Evolutionary conservation across 163 green algal species (phyloP), one percentile per base, ranked within the genome.

Genomic region (Chlamydomonas reinhardtii): DNA sequence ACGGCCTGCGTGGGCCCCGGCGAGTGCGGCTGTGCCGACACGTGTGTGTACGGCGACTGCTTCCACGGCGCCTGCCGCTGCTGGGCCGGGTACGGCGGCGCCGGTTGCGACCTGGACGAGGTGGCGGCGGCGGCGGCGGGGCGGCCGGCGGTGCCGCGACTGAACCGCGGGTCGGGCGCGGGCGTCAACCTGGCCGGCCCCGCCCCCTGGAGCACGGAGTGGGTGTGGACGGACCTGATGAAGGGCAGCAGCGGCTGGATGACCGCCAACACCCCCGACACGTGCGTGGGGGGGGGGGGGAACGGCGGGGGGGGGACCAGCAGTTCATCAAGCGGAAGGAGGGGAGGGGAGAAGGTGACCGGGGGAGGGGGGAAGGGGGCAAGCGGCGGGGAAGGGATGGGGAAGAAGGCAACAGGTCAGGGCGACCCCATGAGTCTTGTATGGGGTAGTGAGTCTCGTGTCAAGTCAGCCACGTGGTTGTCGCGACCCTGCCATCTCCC

Each of bases 71-170:
- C 19, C 17, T 88, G 82, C 82, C 43, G 71, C 54, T 88, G 82
- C 72, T 88, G 72, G 82, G 82, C 72, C 2, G 82, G 82, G 24
- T 88, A 76, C 61, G 59, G 71, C 37, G 82, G 82, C 3, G 12
- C 43, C 15, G 61, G 56, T 0, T 88, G 82, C 59, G 25, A 81
- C 48, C 12, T 70, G 9, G 14, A 22, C 32, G 71, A 35, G 32
- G 64, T 34, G 15, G 35, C 17, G 9, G 65, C 78, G 16, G 66
- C 31, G 31, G 66, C 66, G 31, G 31, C 31, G 66, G 16, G 35
- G 24, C 16, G 2, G 12, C 4, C 6, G 37, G 34, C 19, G 12
- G 71, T 56, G 29, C 71, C 37, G 35, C 71, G 37, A 5, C 61
- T 61, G 12, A 88, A 88, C 54, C 52, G 32, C 20, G 66, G 34